Base-by-base conservation (phyloP, 148 eudicot genomes). In the Vaccinium myrtillus region DNA sequence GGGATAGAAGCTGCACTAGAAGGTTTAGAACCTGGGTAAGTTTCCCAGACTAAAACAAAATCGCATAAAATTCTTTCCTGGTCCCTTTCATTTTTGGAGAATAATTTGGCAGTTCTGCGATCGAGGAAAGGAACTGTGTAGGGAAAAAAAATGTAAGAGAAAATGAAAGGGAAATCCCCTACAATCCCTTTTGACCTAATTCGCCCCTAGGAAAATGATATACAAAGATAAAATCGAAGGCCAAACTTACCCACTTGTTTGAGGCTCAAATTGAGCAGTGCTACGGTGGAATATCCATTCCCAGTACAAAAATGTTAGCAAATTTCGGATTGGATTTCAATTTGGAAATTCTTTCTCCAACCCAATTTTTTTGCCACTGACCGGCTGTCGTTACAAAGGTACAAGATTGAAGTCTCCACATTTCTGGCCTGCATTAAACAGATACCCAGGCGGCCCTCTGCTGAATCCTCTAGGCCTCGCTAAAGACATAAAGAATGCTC, bases 381-480 rank as follows among this genome's bases (percentile, higher is more conserved):
- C 16, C 13, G 74, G 18, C 2, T 2, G 8, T 19, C 30, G 8
- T 14, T 48, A 46, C 27, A 76, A 7, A 0, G 30, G 23, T 69
- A 61, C 12, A 69, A 1, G 15, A 8, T 76, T 19, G 79, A 48
- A 55, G 54, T 48, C 74, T 69, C 6, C 1, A 69, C 39, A 69
- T 69, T 30, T 27, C 16, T 49, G 39, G 59, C 10, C 63, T 50
- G 51, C 15, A 32, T 81, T 21, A 58, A 56, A 86, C 85, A 95
- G 98, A 84, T 95, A 95, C 79, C 98, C 98, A 5, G 96, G 98
- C 30, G 98, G 98, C 13, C 98, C 96, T 18, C 69, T 94, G 79
- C 83, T 95, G 2, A 92, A 95, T 87, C 98, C 98, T 81, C 93
- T 95, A 58, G 98, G 98, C 80, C 90, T 95, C 30, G 98, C 94